A percentile compares a stretch with the other conserved stretches of the same genome.
Evolutionary conservation across 805 yeast genomes (phyloP).

Genomic region (Hanseniaspora thailandica): DNA sequence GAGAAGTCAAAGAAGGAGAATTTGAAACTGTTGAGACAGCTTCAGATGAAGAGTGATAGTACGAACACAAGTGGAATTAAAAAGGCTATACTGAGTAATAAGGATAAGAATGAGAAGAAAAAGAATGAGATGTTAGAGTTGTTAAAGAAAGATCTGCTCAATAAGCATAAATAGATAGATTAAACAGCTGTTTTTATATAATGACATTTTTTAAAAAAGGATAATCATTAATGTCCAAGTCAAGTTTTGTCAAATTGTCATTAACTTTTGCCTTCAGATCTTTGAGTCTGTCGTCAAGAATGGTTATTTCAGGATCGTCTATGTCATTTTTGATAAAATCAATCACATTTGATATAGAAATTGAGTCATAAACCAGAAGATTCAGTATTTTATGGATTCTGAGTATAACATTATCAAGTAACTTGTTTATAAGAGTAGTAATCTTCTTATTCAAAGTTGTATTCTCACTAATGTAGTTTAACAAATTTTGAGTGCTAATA

Average conservation of each 20-base stretch:
- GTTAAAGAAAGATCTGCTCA: not conserved
- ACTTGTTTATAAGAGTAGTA: not conserved
- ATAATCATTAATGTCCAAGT: not conserved
- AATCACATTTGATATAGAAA: not conserved
- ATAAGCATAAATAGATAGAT: not conserved
- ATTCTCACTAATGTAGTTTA: conserved; percentile 1
- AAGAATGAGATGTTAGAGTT: not conserved
- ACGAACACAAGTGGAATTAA: not conserved
- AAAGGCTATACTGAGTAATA: not conserved
- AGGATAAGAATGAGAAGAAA: not conserved
- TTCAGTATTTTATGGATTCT: conserved; percentile 3
- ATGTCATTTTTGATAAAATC: not conserved
- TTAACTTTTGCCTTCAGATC: not conserved
- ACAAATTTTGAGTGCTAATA: not conserved
- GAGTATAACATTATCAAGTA: not conserved
- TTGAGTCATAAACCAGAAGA: not conserved
- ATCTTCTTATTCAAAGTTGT: not conserved
- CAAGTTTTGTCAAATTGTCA: not conserved
- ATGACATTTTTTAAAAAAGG: not conserved
- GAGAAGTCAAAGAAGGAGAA: conserved; percentile 2
- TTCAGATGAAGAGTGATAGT: not conserved
- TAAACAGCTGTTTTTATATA: not conserved
- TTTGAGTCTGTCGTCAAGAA: not conserved
- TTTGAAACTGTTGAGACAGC: not conserved
- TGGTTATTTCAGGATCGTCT: not conserved